Evolutionary conservation across 345 rosid genomes (phyloP), one percentile per base, ranked within the genome.

Genomic region (Boechera retrofracta): DNA sequence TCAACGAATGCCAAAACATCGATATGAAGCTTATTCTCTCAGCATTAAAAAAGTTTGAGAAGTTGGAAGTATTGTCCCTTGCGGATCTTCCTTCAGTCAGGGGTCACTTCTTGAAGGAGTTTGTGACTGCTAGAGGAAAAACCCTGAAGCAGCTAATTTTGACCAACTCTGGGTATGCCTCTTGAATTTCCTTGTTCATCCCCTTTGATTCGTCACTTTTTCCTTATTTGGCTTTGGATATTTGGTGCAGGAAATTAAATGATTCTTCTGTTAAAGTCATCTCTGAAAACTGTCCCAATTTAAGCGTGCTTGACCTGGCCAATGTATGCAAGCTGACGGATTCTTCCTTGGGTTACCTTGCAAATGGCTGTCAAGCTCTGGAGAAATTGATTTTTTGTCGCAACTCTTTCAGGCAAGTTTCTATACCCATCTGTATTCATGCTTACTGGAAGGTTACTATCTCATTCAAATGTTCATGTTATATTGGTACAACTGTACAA

Each of bases 1-100:
- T 94, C 54, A 77, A 88, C 77, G 97, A 94, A 76, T 94, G 98
- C 82, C 95, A 88, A 80, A 73, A 80, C 72, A 80, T 94, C 18
- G 85, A 90, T 61, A 73, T 89, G 28, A 82, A 73, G 87, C 84
- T 77, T 65, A 82, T 89, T 76, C 79, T 89, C 44, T 87, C 96
- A 1, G 84, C 96, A 11, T 47, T 92, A 47, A 85, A 83, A 80
- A 92, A 80, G 82, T 71, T 94, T 38, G 85, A 88, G 71, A 78
- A 74, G 67, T 75, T 94, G 71, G 88, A 94, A 81, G 89, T 90
- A 39, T 69, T 94, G 81, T 90, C 99, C 0, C 42, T 94, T 52
- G 92, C 81, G 15, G 87, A 92, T 76, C 80, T 88, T 59, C 85
- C 87, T 77, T 81, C 89, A 10, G 83, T 94, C 66, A 69, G 56